phyloP scores from a whole-genome alignment of 441 rosid genomes.

The Brassica hybrid region DNA sequence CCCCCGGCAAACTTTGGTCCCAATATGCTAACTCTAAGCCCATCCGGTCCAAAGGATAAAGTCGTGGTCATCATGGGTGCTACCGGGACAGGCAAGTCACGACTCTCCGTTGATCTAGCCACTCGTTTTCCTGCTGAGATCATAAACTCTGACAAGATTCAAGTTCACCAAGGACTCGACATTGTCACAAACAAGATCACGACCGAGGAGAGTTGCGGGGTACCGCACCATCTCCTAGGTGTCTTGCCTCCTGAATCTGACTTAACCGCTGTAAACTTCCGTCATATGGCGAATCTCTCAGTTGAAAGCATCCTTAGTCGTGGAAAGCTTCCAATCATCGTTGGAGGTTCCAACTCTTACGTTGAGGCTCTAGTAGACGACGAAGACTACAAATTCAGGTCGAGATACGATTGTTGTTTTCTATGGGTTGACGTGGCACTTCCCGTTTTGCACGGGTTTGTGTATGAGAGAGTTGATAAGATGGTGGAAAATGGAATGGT shows the following conservation, averaged over 20 bases:
- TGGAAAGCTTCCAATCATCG: constrained; percentile 47
- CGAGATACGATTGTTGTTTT: constrained; percentile 48
- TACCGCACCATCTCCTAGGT: constrained; percentile 75
- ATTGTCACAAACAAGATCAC: constrained; percentile 72
- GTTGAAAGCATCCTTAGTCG: constrained; percentile 47
- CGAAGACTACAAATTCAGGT: constrained; percentile 32
- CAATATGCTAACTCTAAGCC: constrained; percentile 37
- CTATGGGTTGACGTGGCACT: constrained; percentile 50
- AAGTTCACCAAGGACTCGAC: constrained; percentile 67
- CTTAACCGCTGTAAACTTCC: constrained; percentile 54
- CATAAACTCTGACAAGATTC: constrained; percentile 85
- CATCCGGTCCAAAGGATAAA: constrained; percentile 55
- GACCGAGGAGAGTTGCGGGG: constrained; percentile 55
- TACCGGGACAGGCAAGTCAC: constrained; percentile 80
- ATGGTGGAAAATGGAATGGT: constrained; percentile 49
- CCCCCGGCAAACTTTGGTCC: constrained; percentile 43
- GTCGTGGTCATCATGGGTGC: constrained; percentile 72
- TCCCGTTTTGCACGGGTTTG: constrained; percentile 39
- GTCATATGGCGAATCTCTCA: constrained; percentile 52
- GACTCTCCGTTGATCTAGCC: constrained; percentile 71
- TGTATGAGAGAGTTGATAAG: constrained; percentile 43
- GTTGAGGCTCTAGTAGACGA: constrained; percentile 45
- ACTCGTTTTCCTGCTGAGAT: constrained; percentile 62
- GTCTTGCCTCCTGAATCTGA: constrained; percentile 55
- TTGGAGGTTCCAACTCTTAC: constrained; percentile 46